Evolutionary conservation across 495 filamentous ascomycete genomes (phyloP).

Genomic region (Parathielavia hyrcaniae): DNA sequence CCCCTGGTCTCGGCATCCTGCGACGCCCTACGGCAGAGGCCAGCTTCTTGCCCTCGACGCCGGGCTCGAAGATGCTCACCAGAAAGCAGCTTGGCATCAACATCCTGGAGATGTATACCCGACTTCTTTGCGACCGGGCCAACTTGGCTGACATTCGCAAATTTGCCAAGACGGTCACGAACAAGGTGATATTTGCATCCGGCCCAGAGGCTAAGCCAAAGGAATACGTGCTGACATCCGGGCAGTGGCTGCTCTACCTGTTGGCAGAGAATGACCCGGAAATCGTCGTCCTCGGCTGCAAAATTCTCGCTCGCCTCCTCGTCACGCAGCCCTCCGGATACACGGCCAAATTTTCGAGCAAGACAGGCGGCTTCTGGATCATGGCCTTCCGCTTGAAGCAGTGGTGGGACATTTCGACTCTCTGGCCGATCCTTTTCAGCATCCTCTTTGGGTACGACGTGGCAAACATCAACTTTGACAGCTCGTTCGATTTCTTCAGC

Average conservation of each 20-base stretch:
- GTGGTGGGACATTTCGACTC: conserved; percentile 79
- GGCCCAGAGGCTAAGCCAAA: conserved; percentile 17
- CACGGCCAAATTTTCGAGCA: conserved; percentile 74
- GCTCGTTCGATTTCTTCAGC: conserved; percentile 63
- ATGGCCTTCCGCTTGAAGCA: conserved; percentile 72
- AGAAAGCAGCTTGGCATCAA: conserved; percentile 63
- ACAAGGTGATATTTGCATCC: conserved; percentile 61
- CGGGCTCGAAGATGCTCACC: conserved; percentile 32
- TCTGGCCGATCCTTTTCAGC: conserved; percentile 88
- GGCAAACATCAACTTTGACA: conserved; percentile 63
- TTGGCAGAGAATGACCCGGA: conserved; percentile 80
- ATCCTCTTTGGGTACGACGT: conserved; percentile 82
- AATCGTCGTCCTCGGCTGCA: conserved; percentile 72
- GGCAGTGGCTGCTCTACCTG: conserved; percentile 88
- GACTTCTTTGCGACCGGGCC: conserved; percentile 68
- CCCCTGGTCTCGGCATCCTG: conserved; percentile 30
- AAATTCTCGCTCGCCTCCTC: conserved; percentile 81
- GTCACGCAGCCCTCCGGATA: conserved; percentile 72
- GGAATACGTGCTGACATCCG: conserved; percentile 37
- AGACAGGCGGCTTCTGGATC: conserved; percentile 78
- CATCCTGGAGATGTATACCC: conserved; percentile 75
- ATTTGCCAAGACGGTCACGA: conserved; percentile 92
- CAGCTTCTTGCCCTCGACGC: conserved; percentile 13
- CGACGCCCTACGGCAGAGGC: conserved; percentile 30
- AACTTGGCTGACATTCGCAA: conserved; percentile 66